Evolutionary conservation across 2,329 filamentous ascomycete species (phyloP).

Genomic region (Colletotrichum navitas): DNA sequence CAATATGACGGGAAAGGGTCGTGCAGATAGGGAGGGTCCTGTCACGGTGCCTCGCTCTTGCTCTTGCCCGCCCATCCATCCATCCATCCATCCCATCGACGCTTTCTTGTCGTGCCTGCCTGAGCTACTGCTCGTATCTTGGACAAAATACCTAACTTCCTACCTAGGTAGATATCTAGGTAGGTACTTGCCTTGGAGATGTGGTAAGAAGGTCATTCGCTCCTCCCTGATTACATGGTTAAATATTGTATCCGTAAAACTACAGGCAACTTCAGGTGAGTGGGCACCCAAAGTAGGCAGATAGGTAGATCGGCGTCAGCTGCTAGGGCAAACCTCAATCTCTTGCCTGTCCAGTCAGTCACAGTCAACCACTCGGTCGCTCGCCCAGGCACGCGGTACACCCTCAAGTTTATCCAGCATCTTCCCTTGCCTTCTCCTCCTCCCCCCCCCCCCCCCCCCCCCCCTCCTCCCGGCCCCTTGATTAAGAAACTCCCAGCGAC

Average conservation of each 20-base stretch:
- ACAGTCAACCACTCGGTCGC: too few species aligned
- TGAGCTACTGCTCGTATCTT: background rate
- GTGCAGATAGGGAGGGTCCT: background rate
- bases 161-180: background rate
- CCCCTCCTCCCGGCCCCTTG: slow-evolving; percentile 6
- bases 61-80: background rate
- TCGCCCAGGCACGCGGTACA: background rate
- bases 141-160: too few species aligned
- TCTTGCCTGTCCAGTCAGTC: too few species aligned
- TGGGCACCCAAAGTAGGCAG: background rate
- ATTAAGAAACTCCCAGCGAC: background rate
- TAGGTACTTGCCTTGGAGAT: background rate
- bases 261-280: background rate
- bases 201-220: slow-evolving; percentile 4
- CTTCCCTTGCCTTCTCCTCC: background rate
- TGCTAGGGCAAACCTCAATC: background rate
- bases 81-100: background rate
- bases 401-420: background rate
- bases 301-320: background rate
- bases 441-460: too few species aligned
- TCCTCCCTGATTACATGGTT: background rate
- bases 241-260: too few species aligned
- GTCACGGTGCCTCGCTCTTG: background rate
- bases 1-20: slow-evolving; percentile 16
- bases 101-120: background rate